Base-by-base conservation (phyloP, 2,329 filamentous ascomycete species). In the Sarocladium kiliense region DNA sequence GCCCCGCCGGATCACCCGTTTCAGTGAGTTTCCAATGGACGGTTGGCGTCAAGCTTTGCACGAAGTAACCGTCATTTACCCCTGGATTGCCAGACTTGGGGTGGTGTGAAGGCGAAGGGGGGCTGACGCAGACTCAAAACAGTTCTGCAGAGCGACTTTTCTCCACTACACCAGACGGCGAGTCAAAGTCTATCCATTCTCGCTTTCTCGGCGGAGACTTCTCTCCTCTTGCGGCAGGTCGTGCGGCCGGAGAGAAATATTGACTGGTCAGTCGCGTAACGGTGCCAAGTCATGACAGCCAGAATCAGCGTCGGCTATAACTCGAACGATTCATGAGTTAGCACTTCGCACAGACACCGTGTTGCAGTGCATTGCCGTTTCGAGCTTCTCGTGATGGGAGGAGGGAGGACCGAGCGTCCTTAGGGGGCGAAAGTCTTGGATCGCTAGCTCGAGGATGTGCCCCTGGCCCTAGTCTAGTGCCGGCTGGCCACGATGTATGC, bases 381-480 rank as follows among this genome's bases (percentile, higher is more conserved):
- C 7, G 41, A 21, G 21, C 7, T 23, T 25, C 41, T 44, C 41
- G 19, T 23, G 44, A n/a, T 27, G 25, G 25, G 25, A 30, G 19
- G 14, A 47, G n/a, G 27, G 44, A 47, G 44, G 44, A 16, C 44
- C 44, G 25, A 47, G 44, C 44, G 44, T 30, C 12, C 36, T 19
- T 6, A 5, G 21, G 41, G 41, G 41, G 41, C 41, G n/a, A 44
- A 44, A 44, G 36, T 39, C 16, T n/a, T 39, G 7, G 12, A n/a
- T 19, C 36, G n/a, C 36, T 39, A 39, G 36, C 36, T 39, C 12
- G 36, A 39, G 12, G 18, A 18, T 10, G 4, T 44, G 18, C 41
- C 41, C 44, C 44, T 49, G 44, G n/a, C 16, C 44, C 44, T 32
- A 23, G n/a, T 23, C 41, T 45, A 51, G 47, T 21, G 27, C 47